Evolutionary conservation across 352 stramenopile genomes (phyloP), one percentile per base, ranked within the genome.

Genomic region (Thraustochytrium striatum): DNA sequence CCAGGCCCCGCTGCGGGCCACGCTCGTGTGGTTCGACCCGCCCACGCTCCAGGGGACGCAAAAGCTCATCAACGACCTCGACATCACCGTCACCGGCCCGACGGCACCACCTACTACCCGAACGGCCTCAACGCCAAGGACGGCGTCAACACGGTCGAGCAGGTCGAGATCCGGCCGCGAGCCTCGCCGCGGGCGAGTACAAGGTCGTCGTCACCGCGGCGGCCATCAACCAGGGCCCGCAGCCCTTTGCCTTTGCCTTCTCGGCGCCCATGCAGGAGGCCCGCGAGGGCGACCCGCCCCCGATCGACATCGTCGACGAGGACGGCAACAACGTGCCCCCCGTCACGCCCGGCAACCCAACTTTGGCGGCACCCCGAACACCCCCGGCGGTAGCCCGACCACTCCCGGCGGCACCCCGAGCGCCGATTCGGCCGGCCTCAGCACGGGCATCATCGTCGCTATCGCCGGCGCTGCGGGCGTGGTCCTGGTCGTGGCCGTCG

Each of bases 141-240:
- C 59, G 39, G 38, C 2, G 78, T 79, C 16, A 86, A 86, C 61
- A 85, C 84, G n/a, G 79, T 86, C 13, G 78, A 86, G 55, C 85
- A 85, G 53, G 61, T 86, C 25, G 25, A 21, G 16, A 55, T 55
- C 47, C 47, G 25, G 47, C 47, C 47, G 47, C 47, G 47, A 16
- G 25, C 16, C 16, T 55, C 47, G 25, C 47, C 47, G 47, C 47
- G 25, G 47, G 47, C 16, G 25, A 16, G 16, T 55, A 55, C 47
- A 55, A 16, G 47, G 16, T 55, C 25, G 25, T 25, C 16, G 47
- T 55, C 47, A 55, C 47, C 16, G 47, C 16, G 25, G 25, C 47
- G 25, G 25, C 16, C 25, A 55, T 55, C 25, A 25, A 25, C 47
- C 47, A 55, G 47, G 25, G 47, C 47, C 47, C 47, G 16, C 47